phyloP scores from a whole-genome alignment of 768 basidiomycete genomes.

The Pleurotus salmoneostramineus region DNA sequence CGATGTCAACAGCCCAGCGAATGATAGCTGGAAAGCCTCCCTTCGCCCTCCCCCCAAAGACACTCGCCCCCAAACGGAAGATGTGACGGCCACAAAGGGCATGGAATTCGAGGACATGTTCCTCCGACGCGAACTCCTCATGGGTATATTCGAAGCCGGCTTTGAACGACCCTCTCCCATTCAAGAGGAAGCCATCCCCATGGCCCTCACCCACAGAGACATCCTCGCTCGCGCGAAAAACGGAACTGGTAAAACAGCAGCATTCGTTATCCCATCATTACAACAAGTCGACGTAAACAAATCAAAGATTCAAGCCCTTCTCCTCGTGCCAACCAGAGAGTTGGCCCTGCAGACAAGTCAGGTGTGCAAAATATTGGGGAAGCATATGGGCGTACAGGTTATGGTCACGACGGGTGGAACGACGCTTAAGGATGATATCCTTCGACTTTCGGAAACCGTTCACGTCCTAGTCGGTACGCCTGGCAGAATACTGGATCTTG shows the following conservation, averaged over 20 bases:
- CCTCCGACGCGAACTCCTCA: constrained; percentile 90
- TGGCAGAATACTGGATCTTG: constrained; percentile 91
- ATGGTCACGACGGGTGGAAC: constrained; percentile 99
- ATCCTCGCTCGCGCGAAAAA: constrained; percentile 95
- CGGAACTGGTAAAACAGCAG: constrained; percentile 97
- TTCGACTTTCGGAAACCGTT: constrained; percentile 84
- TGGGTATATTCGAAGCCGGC: constrained; percentile 99
- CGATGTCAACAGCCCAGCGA: constrained; percentile 24
- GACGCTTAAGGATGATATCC: constrained; percentile 95
- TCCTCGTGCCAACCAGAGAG: constrained; percentile 98
- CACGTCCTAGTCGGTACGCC: constrained; percentile 98
- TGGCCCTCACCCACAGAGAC: constrained; percentile 91
- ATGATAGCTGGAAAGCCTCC: constrained; percentile 65
- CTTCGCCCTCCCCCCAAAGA: constrained; percentile 90
- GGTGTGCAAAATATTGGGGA: constrained; percentile 95
- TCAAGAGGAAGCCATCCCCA: constrained; percentile 98
- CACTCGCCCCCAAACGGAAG: constrained; percentile 91
- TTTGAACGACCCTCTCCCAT: constrained; percentile 97
- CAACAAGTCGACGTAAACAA: constrained; percentile 84
- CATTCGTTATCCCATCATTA: constrained; percentile 96
- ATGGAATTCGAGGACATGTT: constrained; percentile 94
- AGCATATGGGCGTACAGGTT: constrained; percentile 93
- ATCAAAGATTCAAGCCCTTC: constrained; percentile 90
- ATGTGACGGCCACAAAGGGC: constrained; percentile 92
- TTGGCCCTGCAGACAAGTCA: constrained; percentile 98